A percentile compares a stretch with the other conserved stretches of the same genome.
Evolutionary conservation across 176 grass and related monocot genomes (phyloP).

Genomic region (Zizania latifolia): DNA sequence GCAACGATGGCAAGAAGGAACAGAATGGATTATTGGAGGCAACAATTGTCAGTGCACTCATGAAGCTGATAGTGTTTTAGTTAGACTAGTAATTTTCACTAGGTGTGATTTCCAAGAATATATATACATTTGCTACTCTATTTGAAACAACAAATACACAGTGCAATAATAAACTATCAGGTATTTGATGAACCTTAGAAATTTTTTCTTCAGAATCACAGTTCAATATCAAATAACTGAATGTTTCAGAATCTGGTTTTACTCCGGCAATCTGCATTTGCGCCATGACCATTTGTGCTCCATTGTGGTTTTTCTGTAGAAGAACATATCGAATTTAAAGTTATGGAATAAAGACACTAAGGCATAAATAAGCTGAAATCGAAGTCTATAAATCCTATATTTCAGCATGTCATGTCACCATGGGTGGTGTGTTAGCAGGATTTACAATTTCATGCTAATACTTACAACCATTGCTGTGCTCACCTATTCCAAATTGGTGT

Average conservation of each 20-base stretch:
- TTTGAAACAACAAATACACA: slow-evolving; percentile 23
- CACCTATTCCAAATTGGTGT: neutral
- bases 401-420: slow-evolving; percentile 1
- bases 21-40: neutral
- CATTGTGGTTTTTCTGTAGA: slow-evolving; percentile 69
- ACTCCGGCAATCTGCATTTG: slow-evolving; percentile 72
- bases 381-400: neutral
- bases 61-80: neutral
- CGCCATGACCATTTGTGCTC: slow-evolving; percentile 56
- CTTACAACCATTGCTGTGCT: neutral
- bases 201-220: slow-evolving; percentile 71
- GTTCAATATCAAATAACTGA: slow-evolving; percentile 80
- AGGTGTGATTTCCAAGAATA: neutral
- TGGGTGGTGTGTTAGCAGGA: neutral
- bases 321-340: slow-evolving; percentile 13
- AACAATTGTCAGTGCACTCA: neutral
- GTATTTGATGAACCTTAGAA: slow-evolving; percentile 58
- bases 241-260: slow-evolving; percentile 87
- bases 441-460: neutral
- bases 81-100: slow-evolving; percentile 9
- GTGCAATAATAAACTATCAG: slow-evolving; percentile 19
- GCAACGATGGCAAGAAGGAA: slow-evolving; percentile 2
- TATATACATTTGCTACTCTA: slow-evolving; percentile 14
- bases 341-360: neutral
- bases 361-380: neutral